phyloP scores from a whole-genome alignment of 108 stramenopile genomes.

The Nitzschia sp. region DNA sequence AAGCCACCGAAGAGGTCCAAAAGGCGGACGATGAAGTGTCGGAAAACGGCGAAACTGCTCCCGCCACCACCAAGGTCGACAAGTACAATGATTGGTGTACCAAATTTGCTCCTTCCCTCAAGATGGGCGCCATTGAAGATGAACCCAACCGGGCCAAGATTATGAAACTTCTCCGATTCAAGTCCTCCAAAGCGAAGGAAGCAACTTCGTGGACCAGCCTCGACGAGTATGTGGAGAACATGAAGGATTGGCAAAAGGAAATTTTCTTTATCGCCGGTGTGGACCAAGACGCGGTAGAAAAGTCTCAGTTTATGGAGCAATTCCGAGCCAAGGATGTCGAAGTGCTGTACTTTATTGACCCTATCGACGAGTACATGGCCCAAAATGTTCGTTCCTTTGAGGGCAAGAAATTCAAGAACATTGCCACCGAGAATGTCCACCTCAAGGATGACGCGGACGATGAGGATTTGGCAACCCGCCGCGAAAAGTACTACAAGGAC shows the following conservation, averaged over 20 bases:
- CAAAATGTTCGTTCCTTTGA: conserved; percentile 75
- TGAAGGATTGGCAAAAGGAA: conserved; percentile 99
- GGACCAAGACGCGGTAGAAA: conserved; percentile 72
- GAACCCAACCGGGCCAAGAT: conserved; percentile 91
- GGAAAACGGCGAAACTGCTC: conserved; percentile 51
- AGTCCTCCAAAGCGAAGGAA: conserved; percentile 61
- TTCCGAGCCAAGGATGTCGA: conserved; percentile 92
- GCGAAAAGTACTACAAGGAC: conserved; percentile 93
- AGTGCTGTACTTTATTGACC: conserved; percentile 93
- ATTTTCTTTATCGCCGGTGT: conserved; percentile 97
- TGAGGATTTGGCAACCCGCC: conserved; percentile 87
- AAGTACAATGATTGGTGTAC: conserved; percentile 95
- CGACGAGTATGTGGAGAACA: conserved; percentile 90
- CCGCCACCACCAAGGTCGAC: conserved; percentile 34
- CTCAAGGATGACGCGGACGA: conserved; percentile 98
- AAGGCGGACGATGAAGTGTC: conserved; percentile 52
- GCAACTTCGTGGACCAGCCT: conserved; percentile 60
- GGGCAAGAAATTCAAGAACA: conserved; percentile 86
- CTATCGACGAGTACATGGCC: conserved; percentile 96
- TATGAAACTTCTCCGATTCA: conserved; percentile 94
- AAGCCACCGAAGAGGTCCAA: conserved; percentile 32
- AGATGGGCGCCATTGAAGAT: conserved; percentile 98
- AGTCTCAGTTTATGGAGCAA: conserved; percentile 93
- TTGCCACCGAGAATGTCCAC: conserved; percentile 95
- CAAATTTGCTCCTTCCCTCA: conserved; percentile 91